Evolutionary conservation across 179 eudicot species (phyloP).

Genomic region (Beta corolliflora): DNA sequence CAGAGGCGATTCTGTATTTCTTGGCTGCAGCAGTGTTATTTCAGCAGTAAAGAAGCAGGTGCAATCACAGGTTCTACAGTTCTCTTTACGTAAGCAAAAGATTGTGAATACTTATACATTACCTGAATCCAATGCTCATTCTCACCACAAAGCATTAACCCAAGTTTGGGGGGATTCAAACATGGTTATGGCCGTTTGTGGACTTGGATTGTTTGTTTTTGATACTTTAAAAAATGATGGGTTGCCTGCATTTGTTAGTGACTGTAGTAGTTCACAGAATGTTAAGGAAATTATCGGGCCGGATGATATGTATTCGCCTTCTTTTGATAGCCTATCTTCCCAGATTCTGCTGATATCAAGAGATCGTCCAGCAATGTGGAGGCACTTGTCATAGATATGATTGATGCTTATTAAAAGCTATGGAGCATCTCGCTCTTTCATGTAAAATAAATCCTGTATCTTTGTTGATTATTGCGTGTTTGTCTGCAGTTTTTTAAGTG

Average conservation of each 20-base stretch:
- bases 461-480: conserved; percentile 16
- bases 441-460: conserved; percentile 19
- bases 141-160: conserved; percentile 54
- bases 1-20: conserved; percentile 69
- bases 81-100: conserved; percentile 72
- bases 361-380: conserved; percentile 89
- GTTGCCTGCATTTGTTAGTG: conserved; percentile 36
- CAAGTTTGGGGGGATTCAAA: conserved; percentile 93
- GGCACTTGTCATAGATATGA: conserved; percentile 42
- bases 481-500: background rate
- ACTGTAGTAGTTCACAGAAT: conserved; percentile 35
- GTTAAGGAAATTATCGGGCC: conserved; percentile 73
- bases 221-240: conserved; percentile 60
- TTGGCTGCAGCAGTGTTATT: conserved; percentile 58
- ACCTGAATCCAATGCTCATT: conserved; percentile 69
- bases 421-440: conserved; percentile 27
- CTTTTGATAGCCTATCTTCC: conserved; percentile 70
- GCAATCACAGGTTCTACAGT: conserved; percentile 62
- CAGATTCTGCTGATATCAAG: conserved; percentile 75
- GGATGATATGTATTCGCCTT: conserved; percentile 77
- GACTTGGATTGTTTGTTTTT: conserved; percentile 68
- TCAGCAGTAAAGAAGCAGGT: conserved; percentile 52
- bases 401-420: conserved; percentile 1
- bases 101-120: conserved; percentile 60
- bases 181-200: conserved; percentile 75